Percentiles rank a stretch among this genome's conserved stretches.
Evolutionary conservation across 2,329 filamentous ascomycete genomes (phyloP).

Genomic region (Cercospora zeina): DNA sequence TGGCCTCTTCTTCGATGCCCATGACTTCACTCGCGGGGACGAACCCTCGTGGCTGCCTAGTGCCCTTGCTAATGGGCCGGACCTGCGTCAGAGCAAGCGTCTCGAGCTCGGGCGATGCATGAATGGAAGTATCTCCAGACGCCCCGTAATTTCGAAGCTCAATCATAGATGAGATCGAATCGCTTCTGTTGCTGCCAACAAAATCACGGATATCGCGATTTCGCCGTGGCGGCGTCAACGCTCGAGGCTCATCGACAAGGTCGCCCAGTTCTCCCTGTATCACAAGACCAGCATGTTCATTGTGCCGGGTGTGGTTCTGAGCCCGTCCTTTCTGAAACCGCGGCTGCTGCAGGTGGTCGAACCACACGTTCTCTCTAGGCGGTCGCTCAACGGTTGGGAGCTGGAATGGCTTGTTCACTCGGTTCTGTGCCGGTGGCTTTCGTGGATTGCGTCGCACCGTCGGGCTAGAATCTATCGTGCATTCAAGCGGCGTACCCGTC

Average conservation of each 20-base stretch:
- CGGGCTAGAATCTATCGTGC: constrained; percentile 29
- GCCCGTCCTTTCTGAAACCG: constrained; percentile 11
- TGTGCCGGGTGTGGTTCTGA: background rate
- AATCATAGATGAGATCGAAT: constrained; percentile 21
- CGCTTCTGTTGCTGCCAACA: constrained; percentile 16
- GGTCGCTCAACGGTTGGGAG: constrained; percentile 31
- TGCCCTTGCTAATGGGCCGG: background rate
- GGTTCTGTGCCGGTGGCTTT: constrained; percentile 24
- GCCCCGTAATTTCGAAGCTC: constrained; percentile 24
- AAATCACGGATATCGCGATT: constrained; percentile 41
- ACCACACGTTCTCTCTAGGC: constrained; percentile 35
- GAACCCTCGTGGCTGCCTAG: constrained; percentile 27
- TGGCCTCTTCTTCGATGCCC: constrained; percentile 19
- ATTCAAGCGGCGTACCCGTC: constrained; percentile 32
- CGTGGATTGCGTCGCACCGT: constrained; percentile 26
- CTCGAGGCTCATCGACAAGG: constrained; percentile 25
- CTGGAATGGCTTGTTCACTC: constrained; percentile 38
- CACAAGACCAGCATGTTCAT: constrained; percentile 23
- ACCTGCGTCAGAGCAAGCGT: background rate
- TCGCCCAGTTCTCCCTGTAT: constrained; percentile 35
- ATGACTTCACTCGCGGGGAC: constrained; percentile 37
- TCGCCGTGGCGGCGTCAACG: constrained; percentile 31
- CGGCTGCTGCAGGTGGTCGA: constrained; percentile 34
- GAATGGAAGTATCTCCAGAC: background rate
- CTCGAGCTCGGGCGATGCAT: background rate